Percentiles rank a stretch among this genome's conserved stretches.
These are phyloP conservation scores for Backusella macrospora DNA, from an alignment of 192 early-diverging fungal genomes.

Conservation along the genomic window DNA sequence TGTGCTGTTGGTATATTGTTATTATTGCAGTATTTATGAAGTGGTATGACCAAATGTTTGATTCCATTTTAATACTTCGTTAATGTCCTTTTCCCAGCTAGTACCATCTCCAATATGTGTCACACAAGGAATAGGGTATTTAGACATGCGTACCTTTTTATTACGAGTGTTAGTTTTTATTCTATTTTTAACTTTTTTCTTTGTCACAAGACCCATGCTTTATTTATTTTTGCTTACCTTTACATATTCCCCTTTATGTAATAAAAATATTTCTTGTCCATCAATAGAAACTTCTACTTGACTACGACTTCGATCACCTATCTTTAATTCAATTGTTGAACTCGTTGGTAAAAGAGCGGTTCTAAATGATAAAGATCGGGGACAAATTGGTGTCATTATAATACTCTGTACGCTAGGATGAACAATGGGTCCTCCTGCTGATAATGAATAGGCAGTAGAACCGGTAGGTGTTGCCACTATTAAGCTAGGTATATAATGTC, in stretches of 20 bases:
- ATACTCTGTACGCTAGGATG: conserved; percentile 78
- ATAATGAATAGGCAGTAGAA: conserved; percentile 89
- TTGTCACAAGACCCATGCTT: not conserved
- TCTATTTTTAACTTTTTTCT: conserved; percentile 10
- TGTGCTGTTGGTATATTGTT: no score
- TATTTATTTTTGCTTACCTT: conserved; percentile 42
- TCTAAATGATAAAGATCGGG: conserved; percentile 82
- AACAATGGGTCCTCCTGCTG: conserved; percentile 83
- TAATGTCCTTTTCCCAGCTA: conserved; percentile 83
- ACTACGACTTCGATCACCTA: conserved; percentile 61
- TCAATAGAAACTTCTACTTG: conserved; percentile 77
- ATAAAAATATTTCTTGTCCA: conserved; percentile 70
- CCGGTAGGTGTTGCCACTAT: conserved; percentile 91
- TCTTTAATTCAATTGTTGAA: conserved; percentile 64
- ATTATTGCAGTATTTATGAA: not conserved
- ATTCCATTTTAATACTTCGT: conserved; percentile 87
- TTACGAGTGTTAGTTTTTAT: conserved; percentile 19
- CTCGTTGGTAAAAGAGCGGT: conserved; percentile 77
- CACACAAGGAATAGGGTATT: conserved; percentile 79
- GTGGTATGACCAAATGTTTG: conserved; percentile 59
- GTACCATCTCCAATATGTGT: conserved; percentile 62
- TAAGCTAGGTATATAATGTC: conserved; percentile 46
- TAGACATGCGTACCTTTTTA: conserved; percentile 61
- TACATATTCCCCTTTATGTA: conserved; percentile 68
- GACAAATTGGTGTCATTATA: conserved; percentile 80